phyloP scores from a whole-genome alignment of 2,329 filamentous ascomycete species.

The Elsinoe fawcettii region DNA sequence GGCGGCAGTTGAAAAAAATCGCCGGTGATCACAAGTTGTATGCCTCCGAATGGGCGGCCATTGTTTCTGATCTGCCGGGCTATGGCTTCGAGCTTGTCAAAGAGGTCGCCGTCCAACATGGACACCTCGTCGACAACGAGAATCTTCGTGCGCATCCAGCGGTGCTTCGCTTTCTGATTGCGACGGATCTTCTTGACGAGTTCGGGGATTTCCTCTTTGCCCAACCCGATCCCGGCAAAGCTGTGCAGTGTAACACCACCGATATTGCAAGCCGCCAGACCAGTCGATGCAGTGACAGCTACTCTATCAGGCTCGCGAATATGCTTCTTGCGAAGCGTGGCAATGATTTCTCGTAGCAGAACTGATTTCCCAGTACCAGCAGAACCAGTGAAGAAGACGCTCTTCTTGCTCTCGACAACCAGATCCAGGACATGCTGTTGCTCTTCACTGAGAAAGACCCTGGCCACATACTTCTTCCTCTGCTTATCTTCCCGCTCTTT shows the following conservation, averaged over 20 bases:
- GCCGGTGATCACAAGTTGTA: slow-evolving; percentile 89
- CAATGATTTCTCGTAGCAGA: slow-evolving; percentile 84
- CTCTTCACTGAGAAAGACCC: slow-evolving; percentile 72
- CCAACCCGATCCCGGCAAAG: slow-evolving; percentile 89
- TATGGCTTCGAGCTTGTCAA: slow-evolving; percentile 89
- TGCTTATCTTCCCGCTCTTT: slow-evolving; percentile 37
- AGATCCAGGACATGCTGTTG: slow-evolving; percentile 76
- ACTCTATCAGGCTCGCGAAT: slow-evolving; percentile 70
- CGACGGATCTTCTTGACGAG: slow-evolving; percentile 85
- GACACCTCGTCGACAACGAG: slow-evolving; percentile 92
- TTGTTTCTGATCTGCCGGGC: slow-evolving; percentile 82
- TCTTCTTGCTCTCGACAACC: slow-evolving; percentile 71
- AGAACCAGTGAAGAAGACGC: slow-evolving; percentile 96
- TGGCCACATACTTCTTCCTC: slow-evolving; percentile 38
- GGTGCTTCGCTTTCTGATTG: slow-evolving; percentile 77
- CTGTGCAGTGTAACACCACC: slow-evolving; percentile 93
- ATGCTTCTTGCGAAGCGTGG: slow-evolving; percentile 68
- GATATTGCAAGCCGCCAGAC: slow-evolving; percentile 92
- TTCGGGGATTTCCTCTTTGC: slow-evolving; percentile 74
- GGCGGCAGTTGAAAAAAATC: slow-evolving; percentile 97
- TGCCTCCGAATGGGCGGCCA: slow-evolving; percentile 86
- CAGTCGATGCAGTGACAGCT: slow-evolving; percentile 91
- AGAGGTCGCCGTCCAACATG: slow-evolving; percentile 96
- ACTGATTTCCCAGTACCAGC: slow-evolving; percentile 95
- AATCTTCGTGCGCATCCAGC: slow-evolving; percentile 83